phyloP scores from a whole-genome alignment of 2,329 filamentous ascomycete genomes.

The Chalaropsis thielavioides region DNA sequence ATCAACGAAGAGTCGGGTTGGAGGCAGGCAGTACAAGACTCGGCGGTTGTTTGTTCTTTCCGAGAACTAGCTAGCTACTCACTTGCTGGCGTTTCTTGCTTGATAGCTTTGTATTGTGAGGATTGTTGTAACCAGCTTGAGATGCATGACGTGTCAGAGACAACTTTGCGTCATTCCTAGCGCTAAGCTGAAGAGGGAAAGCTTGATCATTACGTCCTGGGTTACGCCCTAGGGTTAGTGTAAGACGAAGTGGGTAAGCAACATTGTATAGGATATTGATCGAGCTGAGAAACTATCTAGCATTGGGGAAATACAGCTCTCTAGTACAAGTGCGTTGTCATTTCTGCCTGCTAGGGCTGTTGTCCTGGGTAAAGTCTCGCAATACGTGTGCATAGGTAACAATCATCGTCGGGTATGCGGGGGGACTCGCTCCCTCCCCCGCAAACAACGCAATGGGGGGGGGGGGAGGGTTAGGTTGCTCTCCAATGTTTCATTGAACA shows the following conservation, averaged over 20 bases:
- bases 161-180: not conserved
- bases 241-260: not conserved
- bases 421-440: not conserved
- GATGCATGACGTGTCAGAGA: slow-evolving; percentile 3
- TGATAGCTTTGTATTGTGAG: not conserved
- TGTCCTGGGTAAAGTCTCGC: too few species aligned
- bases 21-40: not conserved
- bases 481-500: not conserved
- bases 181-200: not conserved
- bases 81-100: too few species aligned
- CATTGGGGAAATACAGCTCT: too few species aligned
- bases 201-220: not conserved
- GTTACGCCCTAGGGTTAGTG: not conserved
- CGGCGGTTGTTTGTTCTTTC: not conserved
- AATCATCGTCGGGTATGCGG: not conserved
- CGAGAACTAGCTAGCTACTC: not conserved
- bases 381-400: not conserved
- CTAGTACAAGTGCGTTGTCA: too few species aligned
- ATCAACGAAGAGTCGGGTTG: not conserved
- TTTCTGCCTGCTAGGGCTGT: too few species aligned
- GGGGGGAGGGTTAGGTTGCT: not conserved
- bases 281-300: too few species aligned
- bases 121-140: not conserved
- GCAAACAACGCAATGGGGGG: not conserved
- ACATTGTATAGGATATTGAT: not conserved